phyloP scores from a whole-genome alignment of 2,329 filamentous ascomycete genomes.

The Colletotrichum sp. region DNA sequence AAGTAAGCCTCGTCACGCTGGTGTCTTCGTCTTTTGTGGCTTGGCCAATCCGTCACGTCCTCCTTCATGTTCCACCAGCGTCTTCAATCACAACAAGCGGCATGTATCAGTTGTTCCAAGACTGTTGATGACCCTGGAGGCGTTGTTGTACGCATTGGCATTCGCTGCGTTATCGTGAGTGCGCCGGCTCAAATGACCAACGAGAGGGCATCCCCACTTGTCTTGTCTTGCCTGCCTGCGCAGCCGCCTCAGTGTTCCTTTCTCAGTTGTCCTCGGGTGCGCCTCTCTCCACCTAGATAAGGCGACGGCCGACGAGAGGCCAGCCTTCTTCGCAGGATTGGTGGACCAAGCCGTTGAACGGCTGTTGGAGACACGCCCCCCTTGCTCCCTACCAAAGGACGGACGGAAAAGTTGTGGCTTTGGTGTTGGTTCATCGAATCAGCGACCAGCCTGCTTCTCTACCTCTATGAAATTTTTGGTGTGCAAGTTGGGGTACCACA shows the following conservation, averaged over 20 bases:
- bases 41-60: background rate
- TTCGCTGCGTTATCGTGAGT: slow-evolving; percentile 7
- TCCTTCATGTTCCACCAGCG: background rate
- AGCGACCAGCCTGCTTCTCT: background rate
- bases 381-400: background rate
- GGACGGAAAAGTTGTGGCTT: background rate
- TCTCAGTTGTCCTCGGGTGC: background rate
- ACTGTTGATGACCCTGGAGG: background rate
- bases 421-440: slow-evolving; percentile 11
- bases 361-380: slow-evolving; percentile 9
- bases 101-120: background rate
- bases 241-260: slow-evolving; percentile 2
- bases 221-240: slow-evolving; percentile 11
- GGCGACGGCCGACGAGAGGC: slow-evolving; percentile 18
- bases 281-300: slow-evolving; percentile 20
- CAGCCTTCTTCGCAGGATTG: slow-evolving; percentile 7
- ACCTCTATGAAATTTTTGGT: background rate
- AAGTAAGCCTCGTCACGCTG: background rate
- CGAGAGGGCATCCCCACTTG: background rate
- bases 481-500: background rate
- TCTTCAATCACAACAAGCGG: background rate
- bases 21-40: background rate
- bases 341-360: slow-evolving; percentile 16
- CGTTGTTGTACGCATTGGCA: background rate
- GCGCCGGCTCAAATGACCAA: background rate